A percentile compares a stretch with the other conserved stretches of the same genome.
phyloP scores from a whole-genome alignment of 148 eudicot species.

The Rhododendron molle region DNA sequence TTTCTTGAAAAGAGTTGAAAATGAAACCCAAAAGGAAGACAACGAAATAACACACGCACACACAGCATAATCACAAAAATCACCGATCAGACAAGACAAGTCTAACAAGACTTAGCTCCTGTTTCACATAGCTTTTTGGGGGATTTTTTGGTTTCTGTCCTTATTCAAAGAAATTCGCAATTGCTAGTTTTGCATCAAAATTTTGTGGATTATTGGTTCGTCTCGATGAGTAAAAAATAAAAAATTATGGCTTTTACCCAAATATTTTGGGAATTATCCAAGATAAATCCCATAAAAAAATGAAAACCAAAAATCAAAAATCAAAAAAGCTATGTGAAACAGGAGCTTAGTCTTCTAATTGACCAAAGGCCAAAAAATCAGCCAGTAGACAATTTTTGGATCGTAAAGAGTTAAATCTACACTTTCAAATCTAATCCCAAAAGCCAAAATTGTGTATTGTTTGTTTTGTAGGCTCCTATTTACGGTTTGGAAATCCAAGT shows the following conservation, averaged over 20 bases:
- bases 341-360: not conserved
- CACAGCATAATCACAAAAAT: not conserved
- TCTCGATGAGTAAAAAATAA: no score
- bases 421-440: not conserved
- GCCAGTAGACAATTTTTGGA: not conserved
- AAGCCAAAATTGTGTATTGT: not conserved
- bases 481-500: not conserved
- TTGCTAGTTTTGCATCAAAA: no score
- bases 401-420: not conserved
- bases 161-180: no score
- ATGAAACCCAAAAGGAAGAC: not conserved
- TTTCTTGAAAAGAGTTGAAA: not conserved
- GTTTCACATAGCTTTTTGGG: no score
- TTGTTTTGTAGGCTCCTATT: not conserved
- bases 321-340: no score
- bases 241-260: no score
- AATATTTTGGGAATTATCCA: no score
- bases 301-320: no score
- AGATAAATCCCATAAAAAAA: no score
- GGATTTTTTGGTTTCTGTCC: no score
- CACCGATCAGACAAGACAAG: not conserved
- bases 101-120: not conserved
- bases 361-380: not conserved
- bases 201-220: no score
- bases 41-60: not conserved